Conservation (phyloP, 495 filamentous ascomycete genomes). For the Mytilinidion resinicola region DNA sequence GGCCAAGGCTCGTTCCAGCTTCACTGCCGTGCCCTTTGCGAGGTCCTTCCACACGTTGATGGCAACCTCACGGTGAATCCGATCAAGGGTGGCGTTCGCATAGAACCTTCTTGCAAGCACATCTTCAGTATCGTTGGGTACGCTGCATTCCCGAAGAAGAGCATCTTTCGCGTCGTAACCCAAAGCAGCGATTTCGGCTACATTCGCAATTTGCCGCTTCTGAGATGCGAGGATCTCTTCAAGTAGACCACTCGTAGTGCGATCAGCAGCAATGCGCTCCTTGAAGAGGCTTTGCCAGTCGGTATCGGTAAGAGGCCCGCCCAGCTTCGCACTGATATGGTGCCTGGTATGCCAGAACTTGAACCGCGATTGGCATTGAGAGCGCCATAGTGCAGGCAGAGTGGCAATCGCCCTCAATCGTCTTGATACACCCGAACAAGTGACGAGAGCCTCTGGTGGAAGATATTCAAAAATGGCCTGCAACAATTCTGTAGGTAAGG, state of each 20-base stretch:
- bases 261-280: slow-evolving; percentile 50
- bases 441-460: slow-evolving; percentile 30
- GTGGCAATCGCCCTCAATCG: slow-evolving; percentile 55
- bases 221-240: slow-evolving; percentile 66
- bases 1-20: slow-evolving; percentile 68
- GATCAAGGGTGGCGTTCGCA: slow-evolving; percentile 61
- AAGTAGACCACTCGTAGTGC: slow-evolving; percentile 50
- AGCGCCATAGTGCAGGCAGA: slow-evolving; percentile 73
- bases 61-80: slow-evolving; percentile 74
- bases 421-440: slow-evolving; percentile 55
- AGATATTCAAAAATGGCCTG: slow-evolving; percentile 36
- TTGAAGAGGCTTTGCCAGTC: slow-evolving; percentile 75
- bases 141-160: slow-evolving; percentile 57
- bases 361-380: slow-evolving; percentile 62
- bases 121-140: slow-evolving; percentile 59
- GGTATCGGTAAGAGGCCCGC: slow-evolving; percentile 46
- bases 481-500: slow-evolving; percentile 39
- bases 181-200: slow-evolving; percentile 58
- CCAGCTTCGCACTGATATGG: slow-evolving; percentile 51
- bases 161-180: slow-evolving; percentile 89
- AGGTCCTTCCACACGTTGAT: slow-evolving; percentile 67
- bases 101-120: slow-evolving; percentile 81
- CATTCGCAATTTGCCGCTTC: slow-evolving; percentile 59
- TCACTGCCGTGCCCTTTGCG: slow-evolving; percentile 43
- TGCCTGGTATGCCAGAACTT: slow-evolving; percentile 68